Conservation (phyloP, 1,284 basidiomycete species). For the Psilocybe mexicana region DNA sequence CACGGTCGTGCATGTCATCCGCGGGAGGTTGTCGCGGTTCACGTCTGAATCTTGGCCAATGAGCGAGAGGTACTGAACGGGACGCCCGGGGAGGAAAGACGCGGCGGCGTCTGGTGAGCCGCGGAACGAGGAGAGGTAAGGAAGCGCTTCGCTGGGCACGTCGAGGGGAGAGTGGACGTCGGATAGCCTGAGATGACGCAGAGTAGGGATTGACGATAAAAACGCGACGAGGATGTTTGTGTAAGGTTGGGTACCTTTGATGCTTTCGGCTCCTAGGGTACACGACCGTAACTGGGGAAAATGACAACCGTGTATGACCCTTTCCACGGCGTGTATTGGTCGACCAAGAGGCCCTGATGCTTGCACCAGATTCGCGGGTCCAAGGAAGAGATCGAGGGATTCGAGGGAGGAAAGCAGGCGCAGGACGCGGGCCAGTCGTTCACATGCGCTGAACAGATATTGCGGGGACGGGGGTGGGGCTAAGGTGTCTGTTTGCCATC, state of each 20-base stretch:
- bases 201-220: constrained; percentile 39
- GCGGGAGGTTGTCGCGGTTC: constrained; percentile 49
- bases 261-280: constrained; percentile 52
- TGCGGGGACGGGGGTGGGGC: constrained; percentile 30
- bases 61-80: constrained; percentile 54
- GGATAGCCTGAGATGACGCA: constrained; percentile 46
- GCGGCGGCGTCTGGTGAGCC: constrained; percentile 60
- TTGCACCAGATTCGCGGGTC: constrained; percentile 39
- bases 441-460: constrained; percentile 34
- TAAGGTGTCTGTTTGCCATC: constrained; percentile 47
- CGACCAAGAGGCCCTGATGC: neutral
- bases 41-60: constrained; percentile 57
- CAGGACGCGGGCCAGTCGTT: constrained; percentile 38
- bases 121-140: constrained; percentile 53
- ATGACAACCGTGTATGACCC: constrained; percentile 34
- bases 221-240: constrained; percentile 44
- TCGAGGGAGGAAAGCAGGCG: constrained; percentile 45
- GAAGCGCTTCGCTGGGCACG: constrained; percentile 38
- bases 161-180: constrained; percentile 28
- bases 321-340: constrained; percentile 39
- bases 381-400: constrained; percentile 57
- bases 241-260: constrained; percentile 41
- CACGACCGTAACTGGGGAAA: constrained; percentile 48
- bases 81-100: constrained; percentile 56
- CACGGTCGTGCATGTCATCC: constrained; percentile 46